phyloP scores from a whole-genome alignment of 2,329 filamentous ascomycete species.

The Fusarium sp. region DNA sequence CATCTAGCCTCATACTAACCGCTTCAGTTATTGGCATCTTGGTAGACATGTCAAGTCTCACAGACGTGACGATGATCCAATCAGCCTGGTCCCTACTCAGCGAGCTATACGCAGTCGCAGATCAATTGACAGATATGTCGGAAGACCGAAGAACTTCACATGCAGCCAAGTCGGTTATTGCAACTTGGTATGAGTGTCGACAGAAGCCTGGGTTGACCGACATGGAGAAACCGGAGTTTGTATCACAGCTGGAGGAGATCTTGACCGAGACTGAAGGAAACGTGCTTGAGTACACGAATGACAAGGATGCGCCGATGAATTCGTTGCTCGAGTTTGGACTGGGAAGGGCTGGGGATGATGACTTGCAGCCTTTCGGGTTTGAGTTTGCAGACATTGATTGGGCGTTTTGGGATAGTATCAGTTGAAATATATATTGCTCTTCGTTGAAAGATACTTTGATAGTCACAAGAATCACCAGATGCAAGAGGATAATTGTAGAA shows the following conservation, averaged over 20 bases:
- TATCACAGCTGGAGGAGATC: not conserved
- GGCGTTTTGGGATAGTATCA: constrained; percentile 29
- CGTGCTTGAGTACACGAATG: rapidly evolving
- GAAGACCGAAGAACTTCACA: constrained; percentile 15
- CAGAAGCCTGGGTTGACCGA: constrained; percentile 3
- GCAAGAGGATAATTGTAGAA: not conserved
- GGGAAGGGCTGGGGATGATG: not conserved
- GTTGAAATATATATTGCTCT: not conserved
- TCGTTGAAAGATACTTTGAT: not conserved
- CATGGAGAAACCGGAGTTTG: constrained; percentile 18
- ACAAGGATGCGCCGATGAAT: not conserved
- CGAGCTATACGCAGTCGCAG: constrained; percentile 1
- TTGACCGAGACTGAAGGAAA: not conserved
- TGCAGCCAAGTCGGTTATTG: constrained; percentile 18
- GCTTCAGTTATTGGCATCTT: constrained; percentile 12
- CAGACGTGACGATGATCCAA: not conserved
- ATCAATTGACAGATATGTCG: constrained; percentile 7
- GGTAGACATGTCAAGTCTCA: constrained; percentile 13
- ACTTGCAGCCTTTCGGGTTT: constrained; percentile 25
- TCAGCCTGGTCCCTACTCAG: constrained; percentile 11
- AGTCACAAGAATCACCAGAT: not conserved
- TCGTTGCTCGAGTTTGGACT: not conserved
- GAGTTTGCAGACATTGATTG: constrained; percentile 30
- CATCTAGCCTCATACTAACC: not conserved
- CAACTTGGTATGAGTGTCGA: constrained; percentile 24